phyloP scores from a whole-genome alignment of 768 basidiomycete species.

The Phylloporus rhodoxanthus region DNA sequence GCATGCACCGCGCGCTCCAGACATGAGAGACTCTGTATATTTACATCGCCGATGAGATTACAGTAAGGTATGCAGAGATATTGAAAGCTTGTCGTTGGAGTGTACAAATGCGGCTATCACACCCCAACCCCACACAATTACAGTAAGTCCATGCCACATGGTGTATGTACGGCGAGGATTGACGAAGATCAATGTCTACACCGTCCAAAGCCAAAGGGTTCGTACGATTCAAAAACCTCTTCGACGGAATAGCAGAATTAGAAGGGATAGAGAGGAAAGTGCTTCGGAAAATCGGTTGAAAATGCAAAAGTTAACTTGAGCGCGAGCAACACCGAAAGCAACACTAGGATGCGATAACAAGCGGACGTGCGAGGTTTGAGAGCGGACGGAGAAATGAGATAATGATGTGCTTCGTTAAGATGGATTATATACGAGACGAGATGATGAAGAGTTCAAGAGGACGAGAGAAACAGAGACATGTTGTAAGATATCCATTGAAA shows the following conservation, averaged over 20 bases:
- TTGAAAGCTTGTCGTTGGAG: background rate
- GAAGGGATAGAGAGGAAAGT: background rate
- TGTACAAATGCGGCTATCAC: slow-evolving; percentile 1
- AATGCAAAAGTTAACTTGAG: background rate
- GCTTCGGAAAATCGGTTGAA: background rate
- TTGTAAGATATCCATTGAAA: background rate
- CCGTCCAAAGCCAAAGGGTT: background rate
- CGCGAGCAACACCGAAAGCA: slow-evolving; percentile 1
- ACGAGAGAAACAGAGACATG: background rate
- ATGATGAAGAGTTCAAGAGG: background rate
- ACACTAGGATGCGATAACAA: background rate
- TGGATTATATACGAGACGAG: background rate
- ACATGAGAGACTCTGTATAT: background rate
- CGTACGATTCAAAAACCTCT: background rate
- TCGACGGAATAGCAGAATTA: background rate
- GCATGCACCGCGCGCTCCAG: background rate
- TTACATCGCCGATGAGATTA: background rate
- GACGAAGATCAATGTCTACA: background rate
- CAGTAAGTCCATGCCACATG: background rate
- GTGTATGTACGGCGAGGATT: background rate
- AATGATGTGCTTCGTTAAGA: background rate
- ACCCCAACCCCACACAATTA: background rate
- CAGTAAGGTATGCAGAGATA: background rate
- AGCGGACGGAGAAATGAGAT: background rate
- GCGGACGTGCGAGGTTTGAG: background rate